Base-by-base conservation (phyloP, 106 monocot species). In the Agapanthus africanus region DNA sequence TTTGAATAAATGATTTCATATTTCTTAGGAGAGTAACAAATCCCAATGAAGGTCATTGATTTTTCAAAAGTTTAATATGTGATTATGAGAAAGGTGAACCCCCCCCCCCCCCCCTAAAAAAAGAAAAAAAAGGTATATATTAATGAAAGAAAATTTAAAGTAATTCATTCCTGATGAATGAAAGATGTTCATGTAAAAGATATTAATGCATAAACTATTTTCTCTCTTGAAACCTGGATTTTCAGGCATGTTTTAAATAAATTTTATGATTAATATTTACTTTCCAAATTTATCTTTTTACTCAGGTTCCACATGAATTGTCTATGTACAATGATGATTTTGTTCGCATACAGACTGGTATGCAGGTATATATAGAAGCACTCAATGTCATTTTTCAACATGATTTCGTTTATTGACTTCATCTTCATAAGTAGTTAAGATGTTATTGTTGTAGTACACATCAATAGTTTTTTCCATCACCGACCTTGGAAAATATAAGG, bases 301-400 rank as follows among this genome's bases (percentile, higher is more conserved):
- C 59, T 31, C 80, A 97, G 97, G 86, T 97, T 79, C 73, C 83
- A 63, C 79, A 86, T 73, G 82, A 97, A 59, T 21, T 73, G 19
- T 97, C 92, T 67, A 11, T 28, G 0, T 61, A 74, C 67, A 73
- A 79, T 73, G 77, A 84, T 77, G 97, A 97, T 60, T 91, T 97
- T 80, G 71, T 97, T 70, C 82, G 87, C 44, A 71, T 97, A 46
- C 73, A 42, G 68, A 80, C 80, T 65, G 97, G 97, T 27, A 72
- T 97, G 91, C 97, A 97, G 97, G 97, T 91, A 74, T 40, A 23
- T 46, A 4, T 54, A 47, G 61, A 59, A 74, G 28, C 27, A 52
- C 22, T 38, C 1, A 2, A 7, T 47, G 18, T 68, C 11, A 68
- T 46, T 32, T 42, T 68, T 42, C 47, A 14, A 46, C 28, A 31